Evolutionary conservation across 495 filamentous ascomycete species (phyloP).

Genomic region (Evernia prunastri): DNA sequence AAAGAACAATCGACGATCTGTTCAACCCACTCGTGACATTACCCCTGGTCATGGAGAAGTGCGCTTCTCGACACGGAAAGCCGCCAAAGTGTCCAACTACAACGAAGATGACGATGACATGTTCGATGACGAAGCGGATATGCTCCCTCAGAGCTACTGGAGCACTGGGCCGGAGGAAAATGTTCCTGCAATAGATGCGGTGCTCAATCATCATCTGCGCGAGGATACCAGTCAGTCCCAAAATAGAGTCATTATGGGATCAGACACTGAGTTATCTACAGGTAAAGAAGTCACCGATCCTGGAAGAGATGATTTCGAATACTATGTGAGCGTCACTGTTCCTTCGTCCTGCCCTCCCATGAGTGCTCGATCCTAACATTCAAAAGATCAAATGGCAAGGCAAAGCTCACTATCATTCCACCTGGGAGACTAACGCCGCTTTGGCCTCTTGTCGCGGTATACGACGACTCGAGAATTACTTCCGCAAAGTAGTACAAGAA

Average conservation of each 20-base stretch:
- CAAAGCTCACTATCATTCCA: constrained; percentile 88
- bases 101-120: constrained; percentile 77
- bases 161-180: constrained; percentile 56
- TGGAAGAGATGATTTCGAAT: constrained; percentile 78
- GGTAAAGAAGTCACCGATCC: constrained; percentile 44
- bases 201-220: constrained; percentile 76
- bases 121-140: constrained; percentile 62
- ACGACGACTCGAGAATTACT: constrained; percentile 89
- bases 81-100: constrained; percentile 78
- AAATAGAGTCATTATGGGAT: neutral
- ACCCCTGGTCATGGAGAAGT: constrained; percentile 60
- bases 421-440: constrained; percentile 76
- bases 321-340: constrained; percentile 48
- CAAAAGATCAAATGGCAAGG: constrained; percentile 88
- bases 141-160: constrained; percentile 57
- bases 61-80: constrained; percentile 84
- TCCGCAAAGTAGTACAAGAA: constrained; percentile 67
- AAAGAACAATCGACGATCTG: constrained; percentile 59
- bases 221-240: constrained; percentile 52
- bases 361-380: constrained; percentile 12
- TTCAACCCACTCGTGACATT: constrained; percentile 52
- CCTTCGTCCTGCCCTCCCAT: neutral
- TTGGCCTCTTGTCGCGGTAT: constrained; percentile 65
- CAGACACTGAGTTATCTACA: constrained; percentile 8
- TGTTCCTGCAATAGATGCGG: constrained; percentile 75